Percentiles rank a stretch among this genome's conserved stretches.
Evolutionary conservation across 148 eudicot species (phyloP).

Genomic region (Limonium bicolor): DNA sequence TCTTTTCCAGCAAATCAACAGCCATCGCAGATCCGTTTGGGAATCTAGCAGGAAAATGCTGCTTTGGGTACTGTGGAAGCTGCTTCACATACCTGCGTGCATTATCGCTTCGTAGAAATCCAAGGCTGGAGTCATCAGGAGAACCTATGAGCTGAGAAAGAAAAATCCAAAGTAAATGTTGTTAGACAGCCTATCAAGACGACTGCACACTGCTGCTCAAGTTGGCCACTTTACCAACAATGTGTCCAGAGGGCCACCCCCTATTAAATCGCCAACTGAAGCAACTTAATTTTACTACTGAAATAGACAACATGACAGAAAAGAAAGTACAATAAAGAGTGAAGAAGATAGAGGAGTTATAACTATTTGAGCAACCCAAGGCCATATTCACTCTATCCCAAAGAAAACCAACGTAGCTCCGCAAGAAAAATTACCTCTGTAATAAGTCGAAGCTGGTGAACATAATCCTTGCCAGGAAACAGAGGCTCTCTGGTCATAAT

Average conservation of each 20-base stretch:
- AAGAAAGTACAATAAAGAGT: background rate
- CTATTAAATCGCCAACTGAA: too few species aligned
- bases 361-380: background rate
- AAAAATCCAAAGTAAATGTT: background rate
- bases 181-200: background rate
- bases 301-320: too few species aligned
- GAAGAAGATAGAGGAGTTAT: background rate
- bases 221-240: too few species aligned
- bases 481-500: conserved; percentile 31
- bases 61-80: conserved; percentile 10
- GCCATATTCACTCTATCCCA: background rate
- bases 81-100: conserved; percentile 5
- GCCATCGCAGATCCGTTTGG: conserved; percentile 7
- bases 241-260: too few species aligned
- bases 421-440: conserved; percentile 24
- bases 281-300: too few species aligned
- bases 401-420: too few species aligned
- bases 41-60: conserved; percentile 2
- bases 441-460: conserved; percentile 34
- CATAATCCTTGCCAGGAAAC: conserved; percentile 41
- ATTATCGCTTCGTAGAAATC: conserved; percentile 4
- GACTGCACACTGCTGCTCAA: background rate
- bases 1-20: conserved; percentile 7
- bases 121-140: conserved; percentile 7
- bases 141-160: conserved; percentile 8